These are phyloP conservation scores for Sporisorium iseilematis-ciliati DNA, from an alignment of 1,284 basidiomycete genomes.

Conservation along the genomic window DNA sequence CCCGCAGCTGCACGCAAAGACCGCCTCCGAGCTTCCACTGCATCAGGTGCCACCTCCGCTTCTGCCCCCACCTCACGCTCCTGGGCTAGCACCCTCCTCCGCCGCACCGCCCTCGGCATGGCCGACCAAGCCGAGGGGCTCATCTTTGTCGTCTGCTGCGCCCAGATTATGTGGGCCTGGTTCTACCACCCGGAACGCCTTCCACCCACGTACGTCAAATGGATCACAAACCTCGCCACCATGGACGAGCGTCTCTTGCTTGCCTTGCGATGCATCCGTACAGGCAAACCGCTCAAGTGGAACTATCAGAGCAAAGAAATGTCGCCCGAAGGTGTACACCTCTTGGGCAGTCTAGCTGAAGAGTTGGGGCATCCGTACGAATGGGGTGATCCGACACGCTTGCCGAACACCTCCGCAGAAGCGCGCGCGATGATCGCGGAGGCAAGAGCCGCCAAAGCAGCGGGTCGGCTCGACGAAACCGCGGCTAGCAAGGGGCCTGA, in stretches of 20 bases:
- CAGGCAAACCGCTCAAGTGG: conserved; percentile 59
- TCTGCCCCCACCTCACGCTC: neutral
- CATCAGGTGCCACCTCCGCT: neutral
- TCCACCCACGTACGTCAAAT: conserved; percentile 67
- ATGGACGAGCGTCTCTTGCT: conserved; percentile 69
- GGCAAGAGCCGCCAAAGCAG: conserved; percentile 17
- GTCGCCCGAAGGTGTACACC: conserved; percentile 42
- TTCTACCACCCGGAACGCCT: conserved; percentile 68
- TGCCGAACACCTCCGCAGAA: conserved; percentile 43
- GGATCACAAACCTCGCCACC: conserved; percentile 67
- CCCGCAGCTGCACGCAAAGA: conserved; percentile 18
- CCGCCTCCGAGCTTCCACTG: conserved; percentile 11
- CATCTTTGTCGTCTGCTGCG: conserved; percentile 63
- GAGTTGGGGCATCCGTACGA: conserved; percentile 57
- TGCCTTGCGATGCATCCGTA: conserved; percentile 61
- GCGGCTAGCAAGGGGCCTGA: conserved; percentile 4
- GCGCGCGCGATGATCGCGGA: conserved; percentile 25
- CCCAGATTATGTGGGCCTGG: conserved; percentile 66
- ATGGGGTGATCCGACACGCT: conserved; percentile 57
- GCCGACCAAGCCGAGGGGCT: conserved; percentile 57
- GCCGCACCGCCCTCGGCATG: conserved; percentile 9
- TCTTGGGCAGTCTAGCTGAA: conserved; percentile 54
- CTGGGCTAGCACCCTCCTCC: conserved; percentile 2
- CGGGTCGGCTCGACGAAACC: neutral
- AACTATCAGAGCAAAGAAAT: conserved; percentile 59